A percentile compares a stretch with the other conserved stretches of the same genome.
phyloP scores from a whole-genome alignment of 805 yeast species.

The Metschnikowia picachoensis region DNA sequence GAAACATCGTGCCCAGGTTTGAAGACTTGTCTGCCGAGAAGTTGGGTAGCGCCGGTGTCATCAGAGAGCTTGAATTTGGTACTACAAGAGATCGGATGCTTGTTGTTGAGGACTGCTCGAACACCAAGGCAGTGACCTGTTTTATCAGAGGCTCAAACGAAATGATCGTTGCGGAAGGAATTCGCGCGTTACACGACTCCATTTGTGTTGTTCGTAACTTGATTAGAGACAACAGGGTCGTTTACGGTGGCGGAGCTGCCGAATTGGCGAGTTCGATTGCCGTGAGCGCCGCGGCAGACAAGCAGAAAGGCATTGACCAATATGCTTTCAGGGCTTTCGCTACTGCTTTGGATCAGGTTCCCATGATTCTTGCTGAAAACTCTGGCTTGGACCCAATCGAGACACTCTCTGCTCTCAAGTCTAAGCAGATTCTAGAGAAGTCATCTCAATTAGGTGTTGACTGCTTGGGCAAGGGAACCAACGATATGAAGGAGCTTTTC shows the following conservation, averaged over 20 bases:
- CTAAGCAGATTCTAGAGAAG: slow-evolving; percentile 75
- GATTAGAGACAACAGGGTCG: slow-evolving; percentile 86
- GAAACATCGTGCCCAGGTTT: slow-evolving; percentile 94
- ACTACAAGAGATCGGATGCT: slow-evolving; percentile 96
- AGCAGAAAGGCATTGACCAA: slow-evolving; percentile 92
- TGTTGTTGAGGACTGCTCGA: slow-evolving; percentile 85
- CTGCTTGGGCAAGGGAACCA: slow-evolving; percentile 82
- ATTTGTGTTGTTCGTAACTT: slow-evolving; percentile 96
- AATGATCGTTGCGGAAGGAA: slow-evolving; percentile 97
- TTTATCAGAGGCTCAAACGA: slow-evolving; percentile 93
- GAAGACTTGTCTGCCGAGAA: slow-evolving; percentile 82
- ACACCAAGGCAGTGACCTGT: slow-evolving; percentile 86
- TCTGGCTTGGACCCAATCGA: slow-evolving; percentile 95
- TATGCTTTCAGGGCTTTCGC: slow-evolving; percentile 97
- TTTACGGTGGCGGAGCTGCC: slow-evolving; percentile 99
- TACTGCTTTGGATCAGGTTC: slow-evolving; percentile 83
- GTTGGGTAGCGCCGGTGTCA: slow-evolving; percentile 82
- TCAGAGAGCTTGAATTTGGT: slow-evolving; percentile 89
- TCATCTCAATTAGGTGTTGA: slow-evolving; percentile 83
- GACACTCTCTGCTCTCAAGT: slow-evolving; percentile 76
- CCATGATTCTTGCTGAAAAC: slow-evolving; percentile 94
- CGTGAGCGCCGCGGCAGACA: slow-evolving; percentile 87
- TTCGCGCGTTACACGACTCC: slow-evolving; percentile 94
- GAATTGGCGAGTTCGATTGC: slow-evolving; percentile 92
- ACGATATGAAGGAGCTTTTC: slow-evolving; percentile 90